Percentiles rank a stretch among this genome's conserved stretches.
Conservation (phyloP, 768 basidiomycete species). For the Amanita phalloides region DNA sequence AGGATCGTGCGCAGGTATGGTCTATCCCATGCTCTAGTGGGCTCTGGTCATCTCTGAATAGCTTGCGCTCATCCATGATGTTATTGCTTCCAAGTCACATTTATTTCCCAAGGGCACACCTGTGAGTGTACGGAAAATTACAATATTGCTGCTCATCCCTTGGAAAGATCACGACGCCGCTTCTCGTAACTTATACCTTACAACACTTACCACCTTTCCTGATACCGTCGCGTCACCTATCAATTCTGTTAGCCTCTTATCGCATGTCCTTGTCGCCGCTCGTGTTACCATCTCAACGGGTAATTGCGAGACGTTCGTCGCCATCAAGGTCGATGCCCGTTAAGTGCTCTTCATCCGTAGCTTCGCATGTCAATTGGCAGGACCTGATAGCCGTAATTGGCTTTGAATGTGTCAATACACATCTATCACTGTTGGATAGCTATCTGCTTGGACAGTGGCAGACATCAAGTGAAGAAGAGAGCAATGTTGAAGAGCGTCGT, state of each 20-base stretch:
- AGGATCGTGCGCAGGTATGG: slow-evolving; percentile 46
- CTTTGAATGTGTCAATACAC: slow-evolving; percentile 36
- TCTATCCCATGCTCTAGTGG: slow-evolving; percentile 4
- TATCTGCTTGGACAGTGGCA: slow-evolving; percentile 54
- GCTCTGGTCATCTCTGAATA: slow-evolving; percentile 10
- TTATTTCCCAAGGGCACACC: slow-evolving; percentile 22
- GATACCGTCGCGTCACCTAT: slow-evolving; percentile 24
- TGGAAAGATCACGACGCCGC: slow-evolving; percentile 38
- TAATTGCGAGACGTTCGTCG: slow-evolving; percentile 24
- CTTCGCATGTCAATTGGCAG: slow-evolving; percentile 21
- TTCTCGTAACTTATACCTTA: slow-evolving; percentile 42
- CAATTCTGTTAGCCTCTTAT: slow-evolving; percentile 22
- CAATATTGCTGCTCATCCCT: not conserved
- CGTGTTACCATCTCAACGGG: not conserved
- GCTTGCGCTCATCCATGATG: slow-evolving; percentile 25
- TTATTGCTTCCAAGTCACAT: slow-evolving; percentile 22
- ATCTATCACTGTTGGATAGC: slow-evolving; percentile 50
- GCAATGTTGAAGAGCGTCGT: slow-evolving; percentile 7
- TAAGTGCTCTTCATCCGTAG: slow-evolving; percentile 6
- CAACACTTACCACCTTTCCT: slow-evolving; percentile 34
- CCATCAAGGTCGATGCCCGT: not conserved
- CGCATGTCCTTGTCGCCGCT: slow-evolving; percentile 20
- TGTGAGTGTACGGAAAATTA: slow-evolving; percentile 16
- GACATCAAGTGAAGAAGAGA: slow-evolving; percentile 5
- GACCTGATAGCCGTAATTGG: slow-evolving; percentile 15